Conservation (phyloP, 768 basidiomycete species). For the Candolleomyces efflorescens region DNA sequence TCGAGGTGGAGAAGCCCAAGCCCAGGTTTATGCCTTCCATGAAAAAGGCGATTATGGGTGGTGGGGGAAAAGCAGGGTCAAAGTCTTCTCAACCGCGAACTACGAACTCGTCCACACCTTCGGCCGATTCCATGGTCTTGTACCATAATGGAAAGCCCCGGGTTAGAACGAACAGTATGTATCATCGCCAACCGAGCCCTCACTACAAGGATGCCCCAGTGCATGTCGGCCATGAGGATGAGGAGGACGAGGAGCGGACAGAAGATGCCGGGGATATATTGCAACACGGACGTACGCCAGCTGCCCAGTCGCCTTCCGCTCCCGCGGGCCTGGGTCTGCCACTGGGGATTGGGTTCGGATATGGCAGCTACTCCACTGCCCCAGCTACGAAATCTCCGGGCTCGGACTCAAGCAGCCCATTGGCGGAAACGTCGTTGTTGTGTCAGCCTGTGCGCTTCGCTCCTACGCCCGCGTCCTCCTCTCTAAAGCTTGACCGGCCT, state of each 20-base stretch:
- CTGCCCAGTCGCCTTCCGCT: neutral
- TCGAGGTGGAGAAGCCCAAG: neutral
- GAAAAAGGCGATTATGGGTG: neutral
- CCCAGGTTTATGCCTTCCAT: neutral
- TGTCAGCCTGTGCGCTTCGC: conserved; percentile 6
- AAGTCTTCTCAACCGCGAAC: neutral
- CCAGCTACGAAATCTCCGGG: neutral
- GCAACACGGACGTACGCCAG: neutral
- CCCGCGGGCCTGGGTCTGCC: neutral
- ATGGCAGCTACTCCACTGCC: neutral
- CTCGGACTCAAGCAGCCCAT: too few relatives aligned
- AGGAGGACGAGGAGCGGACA: neutral
- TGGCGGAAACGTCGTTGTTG: conserved; percentile 1
- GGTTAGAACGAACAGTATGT: conserved; percentile 1
- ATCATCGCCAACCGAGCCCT: neutral
- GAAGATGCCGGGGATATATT: neutral
- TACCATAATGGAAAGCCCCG: neutral
- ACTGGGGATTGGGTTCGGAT: neutral
- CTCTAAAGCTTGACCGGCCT: neutral
- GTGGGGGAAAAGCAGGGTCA: neutral
- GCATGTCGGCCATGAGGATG: neutral
- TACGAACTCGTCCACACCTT: neutral
- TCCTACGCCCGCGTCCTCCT: neutral
- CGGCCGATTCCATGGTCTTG: neutral
- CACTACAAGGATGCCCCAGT: neutral